Percentiles rank a stretch among this genome's conserved stretches.
phyloP scores from a whole-genome alignment of 306 rosid species.

The Acacia confusa region DNA sequence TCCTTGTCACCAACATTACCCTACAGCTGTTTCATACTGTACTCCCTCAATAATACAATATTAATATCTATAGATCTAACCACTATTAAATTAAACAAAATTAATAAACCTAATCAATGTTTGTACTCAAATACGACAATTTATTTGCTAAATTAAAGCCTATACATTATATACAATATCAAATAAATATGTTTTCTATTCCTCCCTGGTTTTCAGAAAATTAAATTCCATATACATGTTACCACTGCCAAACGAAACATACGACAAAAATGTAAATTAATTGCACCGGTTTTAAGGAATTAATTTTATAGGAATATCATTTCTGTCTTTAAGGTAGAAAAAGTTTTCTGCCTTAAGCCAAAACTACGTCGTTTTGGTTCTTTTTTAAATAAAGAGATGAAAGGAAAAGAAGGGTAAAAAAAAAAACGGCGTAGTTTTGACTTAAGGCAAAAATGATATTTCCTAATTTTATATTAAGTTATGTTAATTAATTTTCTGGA shows the following conservation, averaged over 20 bases:
- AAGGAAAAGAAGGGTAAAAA: no score
- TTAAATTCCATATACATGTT: constrained; percentile 4
- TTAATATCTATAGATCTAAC: no score
- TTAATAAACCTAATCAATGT: not conserved
- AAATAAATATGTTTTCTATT: not conserved
- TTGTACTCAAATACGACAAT: not conserved
- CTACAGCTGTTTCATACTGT: not conserved
- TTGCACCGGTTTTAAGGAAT: not conserved
- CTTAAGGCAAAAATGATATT: no score
- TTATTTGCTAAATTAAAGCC: not conserved
- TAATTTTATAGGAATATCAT: not conserved
- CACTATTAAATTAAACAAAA: not conserved
- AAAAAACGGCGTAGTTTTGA: no score
- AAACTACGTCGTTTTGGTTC: no score
- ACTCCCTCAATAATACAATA: not conserved
- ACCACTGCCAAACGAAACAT: constrained; percentile 13
- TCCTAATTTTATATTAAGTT: not conserved
- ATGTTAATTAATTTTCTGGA: not conserved
- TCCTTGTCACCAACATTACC: not conserved
- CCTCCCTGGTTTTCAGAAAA: constrained; percentile 5
- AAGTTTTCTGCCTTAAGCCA: no score
- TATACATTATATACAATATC: not conserved
- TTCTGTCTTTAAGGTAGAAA: no score
- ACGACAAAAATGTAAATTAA: not conserved
- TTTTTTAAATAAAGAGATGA: no score